A percentile compares a stretch with the other conserved stretches of the same genome.
These are phyloP conservation scores for Diplotaxis tenuifolia DNA, from an alignment of 345 rosid genomes.

Conservation along the genomic window DNA sequence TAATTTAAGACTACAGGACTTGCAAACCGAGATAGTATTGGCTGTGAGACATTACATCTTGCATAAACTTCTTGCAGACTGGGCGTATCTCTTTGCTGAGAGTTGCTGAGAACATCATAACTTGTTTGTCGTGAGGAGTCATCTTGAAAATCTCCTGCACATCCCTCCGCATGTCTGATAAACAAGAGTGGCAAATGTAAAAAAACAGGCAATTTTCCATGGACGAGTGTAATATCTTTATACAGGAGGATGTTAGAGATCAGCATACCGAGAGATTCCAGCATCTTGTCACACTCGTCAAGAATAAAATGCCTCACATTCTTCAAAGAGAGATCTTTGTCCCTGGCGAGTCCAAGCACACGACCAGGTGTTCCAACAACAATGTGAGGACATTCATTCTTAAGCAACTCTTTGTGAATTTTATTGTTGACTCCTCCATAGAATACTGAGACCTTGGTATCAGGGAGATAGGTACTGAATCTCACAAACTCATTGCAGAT, in stretches of 20 bases:
- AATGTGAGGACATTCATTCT: constrained; percentile 98
- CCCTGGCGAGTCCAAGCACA: constrained; percentile 82
- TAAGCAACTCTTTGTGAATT: constrained; percentile 83
- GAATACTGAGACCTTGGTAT: constrained; percentile 88
- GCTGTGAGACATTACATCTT: constrained; percentile 90
- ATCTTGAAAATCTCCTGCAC: constrained; percentile 98
- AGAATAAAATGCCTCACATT: constrained; percentile 99
- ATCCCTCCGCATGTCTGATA: constrained; percentile 91
- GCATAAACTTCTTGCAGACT: constrained; percentile 99
- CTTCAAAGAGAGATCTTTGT: constrained; percentile 92
- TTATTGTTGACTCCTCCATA: constrained; percentile 95
- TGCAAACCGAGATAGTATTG: constrained; percentile 62
- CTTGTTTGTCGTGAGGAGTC: constrained; percentile 99
- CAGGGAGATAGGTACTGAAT: constrained; percentile 92
- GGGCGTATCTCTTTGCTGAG: constrained; percentile 99
- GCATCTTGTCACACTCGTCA: constrained; percentile 99
- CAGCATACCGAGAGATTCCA: constrained; percentile 82
- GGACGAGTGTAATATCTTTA: background rate
- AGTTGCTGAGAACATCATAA: constrained; percentile 99
- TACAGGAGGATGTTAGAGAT: background rate
- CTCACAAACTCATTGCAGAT: constrained; percentile 96
- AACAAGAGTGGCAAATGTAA: background rate
- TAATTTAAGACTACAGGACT: constrained; percentile 45
- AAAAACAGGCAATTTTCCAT: background rate
- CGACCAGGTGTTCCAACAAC: constrained; percentile 99